Evolutionary conservation across 148 eudicot genomes (phyloP), one percentile per base, ranked within the genome.

Genomic region (Spergularia bocconei): DNA sequence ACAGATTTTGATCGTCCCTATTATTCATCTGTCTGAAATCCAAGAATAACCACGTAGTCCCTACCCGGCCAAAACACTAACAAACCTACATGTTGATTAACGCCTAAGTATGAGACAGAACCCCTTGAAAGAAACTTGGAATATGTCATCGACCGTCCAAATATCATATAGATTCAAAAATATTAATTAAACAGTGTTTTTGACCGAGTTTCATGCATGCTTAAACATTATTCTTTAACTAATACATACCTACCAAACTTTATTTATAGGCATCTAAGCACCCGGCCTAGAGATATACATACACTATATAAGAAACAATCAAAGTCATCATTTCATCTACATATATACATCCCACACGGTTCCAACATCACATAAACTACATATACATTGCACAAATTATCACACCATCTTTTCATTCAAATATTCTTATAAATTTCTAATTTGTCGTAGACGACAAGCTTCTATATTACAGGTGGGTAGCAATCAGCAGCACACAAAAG

Each of bases 191-290:
- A 33, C 29, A 48, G 10, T 38, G 9, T 62, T 11, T 71, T 80
- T 80, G 82, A 75, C 82, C 79, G 53, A 70, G 82, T 63, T 75
- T 47, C 51, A 25, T 79, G 71, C 79, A 75, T 62, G 65, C 78
- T 73, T 68, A 67, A n/a, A 50, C 19, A 29, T 29, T 29, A 29
- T 29, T 29, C 36, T n/a, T 21, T 69, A 69, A 69, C 54, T 6
- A 41, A 39, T 11, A 7, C 48, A 56, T 19, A 25, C 67, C 69
- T 33, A 74, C 77, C 74, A 20, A 69, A 36, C 76, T 59, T 48
- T 16, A 21, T 20, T 33, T 17, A 14, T 58, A 68, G 75, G 75
- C 54, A 71, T 72, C 64, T 23, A 11, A 21, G 29, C 57, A 63
- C 51, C 14, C 0, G 39, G 4, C n/a, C 13, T 44, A 55, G 1